These are phyloP conservation scores for Corynespora cassiicola DNA, from an alignment of 2,329 filamentous ascomycete species.

Conservation along the genomic window DNA sequence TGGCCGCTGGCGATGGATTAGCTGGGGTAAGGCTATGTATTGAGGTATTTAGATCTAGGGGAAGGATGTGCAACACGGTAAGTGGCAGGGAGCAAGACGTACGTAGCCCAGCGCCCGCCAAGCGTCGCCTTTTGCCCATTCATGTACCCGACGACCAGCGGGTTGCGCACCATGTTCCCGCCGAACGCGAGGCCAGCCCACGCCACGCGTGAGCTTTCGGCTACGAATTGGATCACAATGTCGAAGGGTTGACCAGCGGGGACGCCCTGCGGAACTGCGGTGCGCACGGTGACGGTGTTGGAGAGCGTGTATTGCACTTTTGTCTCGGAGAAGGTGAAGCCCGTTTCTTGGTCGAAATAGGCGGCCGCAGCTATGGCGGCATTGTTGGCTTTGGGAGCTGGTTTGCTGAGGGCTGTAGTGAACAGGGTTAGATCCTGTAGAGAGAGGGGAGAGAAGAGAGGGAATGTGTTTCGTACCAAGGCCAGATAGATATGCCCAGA, in stretches of 20 bases:
- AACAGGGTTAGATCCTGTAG: constrained; percentile 5
- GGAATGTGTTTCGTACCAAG: constrained; percentile 17
- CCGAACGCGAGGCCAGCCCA: constrained; percentile 41
- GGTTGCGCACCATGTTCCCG: constrained; percentile 39
- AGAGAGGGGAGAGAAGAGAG: neutral
- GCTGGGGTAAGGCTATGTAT: too few species aligned
- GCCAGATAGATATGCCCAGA: constrained; percentile 22
- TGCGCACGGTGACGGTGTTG: constrained; percentile 34
- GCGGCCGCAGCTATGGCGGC: constrained; percentile 20
- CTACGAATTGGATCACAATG: constrained; percentile 35
- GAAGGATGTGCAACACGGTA: neutral
- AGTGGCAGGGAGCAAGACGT: too few species aligned
- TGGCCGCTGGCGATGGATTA: constrained; percentile 25
- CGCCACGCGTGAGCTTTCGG: constrained; percentile 30
- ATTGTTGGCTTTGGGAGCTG: constrained; percentile 7
- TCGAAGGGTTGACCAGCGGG: constrained; percentile 27
- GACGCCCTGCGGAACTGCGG: constrained; percentile 31
- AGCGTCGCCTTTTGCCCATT: constrained; percentile 32
- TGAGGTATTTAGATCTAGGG: neutral
- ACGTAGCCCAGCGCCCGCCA: constrained; percentile 40
- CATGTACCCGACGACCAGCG: constrained; percentile 35
- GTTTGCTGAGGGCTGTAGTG: constrained; percentile 24
- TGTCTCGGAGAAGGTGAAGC: constrained; percentile 42
- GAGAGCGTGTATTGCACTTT: constrained; percentile 33
- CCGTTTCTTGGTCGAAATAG: constrained; percentile 35